These are phyloP conservation scores for Lactifluus piperatus DNA, from an alignment of 768 basidiomycete species.

Conservation along the genomic window DNA sequence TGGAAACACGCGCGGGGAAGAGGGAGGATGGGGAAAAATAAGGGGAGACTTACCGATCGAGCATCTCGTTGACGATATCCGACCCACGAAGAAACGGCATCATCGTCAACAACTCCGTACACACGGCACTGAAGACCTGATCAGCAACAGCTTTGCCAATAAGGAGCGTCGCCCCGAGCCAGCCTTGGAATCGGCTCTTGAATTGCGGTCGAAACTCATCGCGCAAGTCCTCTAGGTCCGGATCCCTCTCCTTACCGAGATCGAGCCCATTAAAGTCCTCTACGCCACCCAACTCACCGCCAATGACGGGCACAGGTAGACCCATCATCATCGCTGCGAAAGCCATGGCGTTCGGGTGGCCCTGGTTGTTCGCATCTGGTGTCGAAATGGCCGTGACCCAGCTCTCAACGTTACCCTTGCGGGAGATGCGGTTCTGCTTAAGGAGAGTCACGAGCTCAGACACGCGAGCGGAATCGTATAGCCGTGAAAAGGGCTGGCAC, in stretches of 20 bases:
- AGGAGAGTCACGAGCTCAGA: conserved; percentile 39
- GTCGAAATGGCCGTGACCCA: conserved; percentile 46
- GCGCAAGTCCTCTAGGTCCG: conserved; percentile 49
- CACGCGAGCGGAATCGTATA: conserved; percentile 35
- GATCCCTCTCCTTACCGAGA: conserved; percentile 37
- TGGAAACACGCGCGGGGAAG: no score
- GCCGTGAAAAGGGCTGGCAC: conserved; percentile 37
- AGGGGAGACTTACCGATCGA: conserved; percentile 33
- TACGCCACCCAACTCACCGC: conserved; percentile 32
- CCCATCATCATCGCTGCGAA: conserved; percentile 63
- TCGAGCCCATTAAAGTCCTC: conserved; percentile 47
- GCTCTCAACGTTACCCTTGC: conserved; percentile 39
- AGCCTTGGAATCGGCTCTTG: conserved; percentile 49
- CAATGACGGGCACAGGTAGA: conserved; percentile 33
- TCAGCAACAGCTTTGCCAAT: conserved; percentile 35
- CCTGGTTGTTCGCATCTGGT: conserved; percentile 28
- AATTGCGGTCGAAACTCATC: conserved; percentile 54
- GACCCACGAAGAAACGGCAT: conserved; percentile 49
- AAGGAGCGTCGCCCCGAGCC: conserved; percentile 35
- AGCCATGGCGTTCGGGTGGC: conserved; percentile 42
- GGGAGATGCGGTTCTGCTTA: conserved; percentile 30
- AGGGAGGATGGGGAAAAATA: neutral
- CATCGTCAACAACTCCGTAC: conserved; percentile 35
- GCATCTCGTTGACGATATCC: conserved; percentile 52
- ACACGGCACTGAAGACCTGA: conserved; percentile 33